Evolutionary conservation across 169 alveolate genomes (phyloP).

Genomic region (Condylostoma magnum): DNA sequence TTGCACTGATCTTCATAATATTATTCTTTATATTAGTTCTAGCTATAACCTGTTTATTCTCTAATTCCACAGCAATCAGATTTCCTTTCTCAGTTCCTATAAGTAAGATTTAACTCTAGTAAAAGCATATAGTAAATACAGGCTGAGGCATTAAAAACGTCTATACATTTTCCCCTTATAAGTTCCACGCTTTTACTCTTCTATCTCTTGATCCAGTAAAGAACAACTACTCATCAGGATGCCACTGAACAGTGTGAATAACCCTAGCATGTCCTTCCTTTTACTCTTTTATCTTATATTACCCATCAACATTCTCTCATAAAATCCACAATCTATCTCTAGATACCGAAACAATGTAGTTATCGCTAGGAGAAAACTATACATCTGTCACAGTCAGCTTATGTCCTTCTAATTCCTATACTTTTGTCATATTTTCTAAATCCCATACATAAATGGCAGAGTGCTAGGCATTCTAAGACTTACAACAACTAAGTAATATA

Average conservation of each 20-base stretch:
- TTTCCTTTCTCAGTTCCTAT: too few species aligned
- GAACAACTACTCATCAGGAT: slow-evolving; percentile 56
- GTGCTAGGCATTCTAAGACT: slow-evolving; percentile 65
- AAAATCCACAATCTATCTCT: slow-evolving; percentile 59
- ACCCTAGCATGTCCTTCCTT: slow-evolving; percentile 73
- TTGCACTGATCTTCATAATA: too few species aligned
- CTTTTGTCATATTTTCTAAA: slow-evolving; percentile 40
- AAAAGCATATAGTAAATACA: slow-evolving; percentile 14
- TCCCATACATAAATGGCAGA: slow-evolving; percentile 70
- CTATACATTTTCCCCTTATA: slow-evolving; percentile 32
- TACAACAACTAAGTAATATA: slow-evolving; percentile 64
- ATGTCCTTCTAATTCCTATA: slow-evolving; percentile 54
- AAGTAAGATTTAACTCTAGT: background rate
- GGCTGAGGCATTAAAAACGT: background rate
- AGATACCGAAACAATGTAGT: slow-evolving; percentile 57
- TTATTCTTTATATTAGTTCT: too few species aligned
- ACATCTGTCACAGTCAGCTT: slow-evolving; percentile 66
- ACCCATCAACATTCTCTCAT: background rate
- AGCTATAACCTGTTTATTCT: background rate
- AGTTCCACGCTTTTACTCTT: slow-evolving; percentile 23
- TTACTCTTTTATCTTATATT: slow-evolving; percentile 27
- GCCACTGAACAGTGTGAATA: slow-evolving; percentile 68
- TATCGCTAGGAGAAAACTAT: slow-evolving; percentile 71
- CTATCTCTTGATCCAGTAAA: slow-evolving; percentile 75
- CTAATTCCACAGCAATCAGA: slow-evolving; percentile 23